Evolutionary conservation across 2,329 filamentous ascomycete species (phyloP), one percentile per base, ranked within the genome.

Genomic region (Alternaria sp.): DNA sequence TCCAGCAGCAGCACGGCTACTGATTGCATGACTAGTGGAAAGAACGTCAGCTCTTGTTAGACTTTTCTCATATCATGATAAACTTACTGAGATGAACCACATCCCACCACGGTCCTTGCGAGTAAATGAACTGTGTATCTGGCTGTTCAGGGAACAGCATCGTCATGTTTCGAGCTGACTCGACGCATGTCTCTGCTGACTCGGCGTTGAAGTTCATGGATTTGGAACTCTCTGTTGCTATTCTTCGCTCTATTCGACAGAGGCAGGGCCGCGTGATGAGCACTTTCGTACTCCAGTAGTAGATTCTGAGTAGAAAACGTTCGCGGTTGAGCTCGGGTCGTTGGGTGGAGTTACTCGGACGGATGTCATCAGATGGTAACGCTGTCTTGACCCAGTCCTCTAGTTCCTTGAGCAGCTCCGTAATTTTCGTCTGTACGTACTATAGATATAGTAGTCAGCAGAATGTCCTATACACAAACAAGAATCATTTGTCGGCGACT

Each of bases 61-160:
- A 20, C 10, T 10, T 4, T 12, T 11, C 6, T 12, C 21, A 6
- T n/a, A 2, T 4, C 2, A 6, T 7, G 8, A 2, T 10, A 49
- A 14, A 67, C 70, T 63, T 60, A 74, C 72, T 65, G 12, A 77
- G 73, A 57, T 82, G 80, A 14, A 82, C 63, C 1, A 80, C 55
- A n/a, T 72, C 78, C 80, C 80, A 82, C 81, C 81, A 83, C 5
- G 81, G 80, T 6, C 69, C 74, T 8, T 68, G 71, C 18, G 63
- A 50, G 57, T 81, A 80, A 2, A 75, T 60, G 9, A 71, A 72
- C 0, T 74, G 47, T 1, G 71, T 54, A 50, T 76, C 71, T 5
- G 74, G 66, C 25, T 69, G 15, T 8, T 74, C 68, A 5, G 80
- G 80, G 6, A 82, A 71, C 9, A 82, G 43, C 5, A 69, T 68